Conservation (phyloP, 164 flowering plant species). For the Dillenia suffruticosa region DNA sequence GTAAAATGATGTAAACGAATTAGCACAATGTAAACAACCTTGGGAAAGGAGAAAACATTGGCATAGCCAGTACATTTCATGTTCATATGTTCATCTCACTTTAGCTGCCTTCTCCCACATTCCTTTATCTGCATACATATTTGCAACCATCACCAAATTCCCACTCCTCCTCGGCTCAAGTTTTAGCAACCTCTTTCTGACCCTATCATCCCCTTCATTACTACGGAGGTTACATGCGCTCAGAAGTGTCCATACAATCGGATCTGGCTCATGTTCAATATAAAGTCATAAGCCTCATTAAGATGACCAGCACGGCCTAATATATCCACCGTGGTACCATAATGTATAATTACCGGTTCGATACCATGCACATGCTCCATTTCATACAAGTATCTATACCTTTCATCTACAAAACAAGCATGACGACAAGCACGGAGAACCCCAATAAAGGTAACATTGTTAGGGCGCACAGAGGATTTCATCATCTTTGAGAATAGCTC, state of each 20-base stretch:
- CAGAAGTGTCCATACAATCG: conserved; percentile 52
- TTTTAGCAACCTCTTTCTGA: conserved; percentile 39
- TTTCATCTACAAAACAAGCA: conserved; percentile 55
- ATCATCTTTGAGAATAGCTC: conserved; percentile 38
- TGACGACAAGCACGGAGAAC: conserved; percentile 76
- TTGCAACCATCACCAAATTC: conserved; percentile 66
- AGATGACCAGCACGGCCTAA: conserved; percentile 57
- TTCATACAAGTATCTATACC: conserved; percentile 45
- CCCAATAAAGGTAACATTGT: conserved; percentile 66
- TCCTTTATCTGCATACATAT: conserved; percentile 58
- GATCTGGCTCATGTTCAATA: conserved; percentile 45
- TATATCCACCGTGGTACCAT: conserved; percentile 74
- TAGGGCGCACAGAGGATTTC: conserved; percentile 35
- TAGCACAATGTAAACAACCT: too few relatives aligned
- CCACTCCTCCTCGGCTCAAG: conserved; percentile 62
- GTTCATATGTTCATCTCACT: too few relatives aligned
- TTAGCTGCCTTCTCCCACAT: conserved; percentile 61
- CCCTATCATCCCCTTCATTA: conserved; percentile 26
- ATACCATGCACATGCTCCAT: conserved; percentile 49
- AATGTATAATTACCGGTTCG: conserved; percentile 52
- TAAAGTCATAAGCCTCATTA: conserved; percentile 51
- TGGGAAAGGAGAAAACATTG: too few relatives aligned
- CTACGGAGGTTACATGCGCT: conserved; percentile 52
- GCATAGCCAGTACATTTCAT: too few relatives aligned
- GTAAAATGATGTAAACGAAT: too few relatives aligned